phyloP scores from a whole-genome alignment of 257 asterid species.

The Capsicum chinense region DNA sequence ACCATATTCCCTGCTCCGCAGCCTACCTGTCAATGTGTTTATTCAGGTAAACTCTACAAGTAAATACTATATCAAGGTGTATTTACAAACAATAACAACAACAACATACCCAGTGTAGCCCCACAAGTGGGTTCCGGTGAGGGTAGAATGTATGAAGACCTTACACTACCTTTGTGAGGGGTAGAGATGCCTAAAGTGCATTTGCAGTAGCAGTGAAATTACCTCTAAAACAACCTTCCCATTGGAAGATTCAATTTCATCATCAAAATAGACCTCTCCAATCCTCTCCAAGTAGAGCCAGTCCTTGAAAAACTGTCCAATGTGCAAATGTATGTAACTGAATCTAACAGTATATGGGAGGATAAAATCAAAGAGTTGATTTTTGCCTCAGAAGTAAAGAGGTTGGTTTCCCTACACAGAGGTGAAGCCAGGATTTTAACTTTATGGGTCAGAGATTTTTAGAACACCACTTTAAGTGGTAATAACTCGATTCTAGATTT shows the following conservation, averaged over 20 bases:
- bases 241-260: conserved; percentile 37
- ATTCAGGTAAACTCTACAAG: not conserved
- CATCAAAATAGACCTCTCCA: conserved; percentile 72
- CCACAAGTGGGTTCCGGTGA: too few species aligned
- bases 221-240: conserved; percentile 79
- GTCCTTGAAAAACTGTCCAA: conserved; percentile 71
- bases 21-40: conserved; percentile 57
- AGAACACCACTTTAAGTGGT: too few species aligned
- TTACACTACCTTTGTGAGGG: too few species aligned
- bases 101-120: not conserved
- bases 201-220: not conserved
- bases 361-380: too few species aligned
- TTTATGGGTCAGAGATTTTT: too few species aligned
- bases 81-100: too few species aligned
- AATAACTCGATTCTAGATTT: too few species aligned
- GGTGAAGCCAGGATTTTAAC: too few species aligned
- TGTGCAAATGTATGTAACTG: not conserved
- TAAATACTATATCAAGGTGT: not conserved
- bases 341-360: not conserved
- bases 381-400: too few species aligned
- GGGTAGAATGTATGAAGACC: too few species aligned
- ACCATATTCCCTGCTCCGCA: conserved; percentile 86
- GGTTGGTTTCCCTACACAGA: too few species aligned
- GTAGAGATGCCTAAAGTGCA: not conserved
- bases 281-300: conserved; percentile 77